phyloP scores from a whole-genome alignment of 2,329 filamentous ascomycete species.

The Rhinocladiella mackenziei region DNA sequence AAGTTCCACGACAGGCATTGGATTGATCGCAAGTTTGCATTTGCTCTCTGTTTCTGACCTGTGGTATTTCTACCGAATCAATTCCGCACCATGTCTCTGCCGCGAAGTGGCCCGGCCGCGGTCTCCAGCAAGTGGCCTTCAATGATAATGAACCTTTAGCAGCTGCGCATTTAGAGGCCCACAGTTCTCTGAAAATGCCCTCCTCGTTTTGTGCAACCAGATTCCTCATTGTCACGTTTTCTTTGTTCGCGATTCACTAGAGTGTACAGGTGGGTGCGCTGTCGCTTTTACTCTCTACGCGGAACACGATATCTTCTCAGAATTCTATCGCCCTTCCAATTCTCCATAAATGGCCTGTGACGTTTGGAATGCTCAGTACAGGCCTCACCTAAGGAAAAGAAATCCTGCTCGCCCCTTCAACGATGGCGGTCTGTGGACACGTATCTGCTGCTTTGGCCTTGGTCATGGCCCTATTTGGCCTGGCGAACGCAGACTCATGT shows the following conservation, averaged over 20 bases:
- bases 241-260: conserved; percentile 7
- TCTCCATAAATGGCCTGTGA: neutral
- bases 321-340: conserved; percentile 1
- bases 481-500: conserved; percentile 14
- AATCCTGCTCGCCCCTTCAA: neutral
- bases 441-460: conserved; percentile 5
- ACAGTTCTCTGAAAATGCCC: neutral
- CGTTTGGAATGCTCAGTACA: too few relatives aligned
- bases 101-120: too few relatives aligned
- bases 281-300: conserved; percentile 15
- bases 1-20: too few relatives aligned
- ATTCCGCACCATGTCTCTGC: too few relatives aligned
- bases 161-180: too few relatives aligned
- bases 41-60: too few relatives aligned
- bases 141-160: too few relatives aligned
- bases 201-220: conserved; percentile 7
- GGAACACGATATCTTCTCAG: conserved; percentile 5
- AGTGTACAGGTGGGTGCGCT: conserved; percentile 5
- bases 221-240: conserved; percentile 9
- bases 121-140: too few relatives aligned
- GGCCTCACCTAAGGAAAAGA: too few relatives aligned
- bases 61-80: too few relatives aligned
- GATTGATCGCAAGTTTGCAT: too few relatives aligned
- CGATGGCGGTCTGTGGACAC: conserved; percentile 9
- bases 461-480: conserved; percentile 1